These are phyloP conservation scores for Talaromyces nanjingensis DNA, from an alignment of 495 filamentous ascomycete species.

Conservation along the genomic window DNA sequence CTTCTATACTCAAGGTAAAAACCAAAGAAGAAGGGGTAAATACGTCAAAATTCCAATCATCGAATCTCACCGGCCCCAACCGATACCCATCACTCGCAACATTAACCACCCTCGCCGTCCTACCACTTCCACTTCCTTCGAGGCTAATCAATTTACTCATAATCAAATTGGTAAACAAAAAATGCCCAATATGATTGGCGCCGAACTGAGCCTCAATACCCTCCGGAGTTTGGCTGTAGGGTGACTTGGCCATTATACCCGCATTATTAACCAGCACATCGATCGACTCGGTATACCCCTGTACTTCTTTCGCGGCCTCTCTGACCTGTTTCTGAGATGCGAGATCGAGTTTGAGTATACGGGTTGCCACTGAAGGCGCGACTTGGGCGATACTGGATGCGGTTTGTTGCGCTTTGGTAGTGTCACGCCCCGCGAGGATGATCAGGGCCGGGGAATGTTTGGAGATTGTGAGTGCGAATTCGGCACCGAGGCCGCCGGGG, in stretches of 20 bases:
- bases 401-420: constrained; percentile 27
- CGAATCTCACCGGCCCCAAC: constrained; percentile 35
- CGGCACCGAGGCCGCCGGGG: constrained; percentile 37
- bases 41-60: constrained; percentile 49
- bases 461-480: constrained; percentile 39
- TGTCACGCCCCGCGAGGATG: constrained; percentile 48
- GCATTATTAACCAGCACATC: constrained; percentile 68
- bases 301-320: constrained; percentile 42
- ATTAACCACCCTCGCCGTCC: constrained; percentile 19
- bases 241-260: constrained; percentile 52
- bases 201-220: constrained; percentile 49
- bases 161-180: constrained; percentile 52
- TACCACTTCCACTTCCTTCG: not conserved
- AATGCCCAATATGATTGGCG: constrained; percentile 51
- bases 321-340: constrained; percentile 35
- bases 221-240: constrained; percentile 25
- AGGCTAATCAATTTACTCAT: constrained; percentile 35
- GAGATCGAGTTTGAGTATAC: constrained; percentile 37
- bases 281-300: constrained; percentile 42
- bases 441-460: constrained; percentile 43
- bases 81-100: constrained; percentile 33
- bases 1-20: not conserved
- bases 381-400: constrained; percentile 25
- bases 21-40: not conserved
- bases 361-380: constrained; percentile 22